phyloP scores from a whole-genome alignment of 2,329 filamentous ascomycete species.

The Hypoxylon sp. region DNA sequence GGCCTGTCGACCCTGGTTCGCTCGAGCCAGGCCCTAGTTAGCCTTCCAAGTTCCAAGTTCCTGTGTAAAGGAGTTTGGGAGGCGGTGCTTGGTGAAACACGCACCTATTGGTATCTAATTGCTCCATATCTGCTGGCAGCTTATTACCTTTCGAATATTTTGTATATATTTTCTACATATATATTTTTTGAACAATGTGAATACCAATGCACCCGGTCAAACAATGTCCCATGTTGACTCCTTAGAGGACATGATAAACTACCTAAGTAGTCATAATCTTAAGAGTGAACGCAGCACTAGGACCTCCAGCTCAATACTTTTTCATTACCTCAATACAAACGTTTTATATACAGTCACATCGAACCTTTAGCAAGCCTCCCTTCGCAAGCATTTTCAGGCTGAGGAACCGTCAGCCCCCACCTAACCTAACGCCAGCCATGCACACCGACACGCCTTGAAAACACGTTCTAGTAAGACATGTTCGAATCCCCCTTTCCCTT shows the following conservation, averaged over 20 bases:
- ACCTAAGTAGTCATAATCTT: slow-evolving; percentile 4
- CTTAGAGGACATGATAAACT: background rate
- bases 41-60: background rate
- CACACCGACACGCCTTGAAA: slow-evolving; percentile 43
- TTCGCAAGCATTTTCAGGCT: slow-evolving; percentile 32
- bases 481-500: slow-evolving; percentile 8
- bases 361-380: slow-evolving; percentile 26
- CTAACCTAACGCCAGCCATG: slow-evolving; percentile 47
- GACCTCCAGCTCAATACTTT: slow-evolving; percentile 16
- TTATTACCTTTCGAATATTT: slow-evolving; percentile 1
- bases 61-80: background rate
- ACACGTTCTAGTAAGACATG: slow-evolving; percentile 38
- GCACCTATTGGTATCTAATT: background rate
- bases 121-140: background rate
- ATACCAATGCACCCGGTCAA: background rate
- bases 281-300: background rate
- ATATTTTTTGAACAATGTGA: background rate
- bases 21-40: slow-evolving; percentile 19
- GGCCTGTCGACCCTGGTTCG: slow-evolving; percentile 26
- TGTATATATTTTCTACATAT: background rate
- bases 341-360: slow-evolving; percentile 42
- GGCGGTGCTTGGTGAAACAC: background rate
- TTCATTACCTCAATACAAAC: slow-evolving; percentile 34
- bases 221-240: background rate
- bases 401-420: slow-evolving; percentile 35